These are phyloP conservation scores for Arabidopsis lyrata DNA, from an alignment of 441 rosid genomes.

Conservation along the genomic window DNA sequence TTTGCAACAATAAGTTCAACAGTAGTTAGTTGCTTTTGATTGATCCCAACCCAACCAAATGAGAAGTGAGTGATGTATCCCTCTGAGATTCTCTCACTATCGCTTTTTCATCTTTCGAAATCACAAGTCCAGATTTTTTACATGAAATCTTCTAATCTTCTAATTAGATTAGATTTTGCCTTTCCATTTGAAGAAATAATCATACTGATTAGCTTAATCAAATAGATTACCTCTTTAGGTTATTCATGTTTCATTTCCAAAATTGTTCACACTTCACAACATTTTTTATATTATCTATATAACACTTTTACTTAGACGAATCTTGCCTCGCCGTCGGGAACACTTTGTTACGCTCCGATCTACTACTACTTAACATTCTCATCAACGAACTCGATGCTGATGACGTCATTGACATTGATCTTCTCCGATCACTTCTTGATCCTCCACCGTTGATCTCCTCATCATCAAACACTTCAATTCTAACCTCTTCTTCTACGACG, in stretches of 20 bases:
- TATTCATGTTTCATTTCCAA: slow-evolving; percentile 39
- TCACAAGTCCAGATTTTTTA: slow-evolving; percentile 10
- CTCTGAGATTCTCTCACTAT: slow-evolving; percentile 35
- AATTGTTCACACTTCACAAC: slow-evolving; percentile 24
- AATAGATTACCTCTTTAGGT: slow-evolving; percentile 25
- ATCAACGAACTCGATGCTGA: slow-evolving; percentile 55
- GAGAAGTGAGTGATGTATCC: slow-evolving; percentile 35
- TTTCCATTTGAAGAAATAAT: slow-evolving; percentile 1
- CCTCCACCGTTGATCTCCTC: slow-evolving; percentile 40
- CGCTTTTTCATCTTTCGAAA: slow-evolving; percentile 2
- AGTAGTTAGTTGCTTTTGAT: slow-evolving; percentile 33
- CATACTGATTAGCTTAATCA: slow-evolving; percentile 27
- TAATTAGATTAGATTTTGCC: no score
- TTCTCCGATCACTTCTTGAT: slow-evolving; percentile 33
- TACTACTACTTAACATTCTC: slow-evolving; percentile 71
- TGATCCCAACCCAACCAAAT: slow-evolving; percentile 6
- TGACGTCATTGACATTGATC: slow-evolving; percentile 47
- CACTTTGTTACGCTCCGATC: slow-evolving; percentile 60
- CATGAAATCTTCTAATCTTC: not conserved
- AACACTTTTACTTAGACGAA: slow-evolving; percentile 16
- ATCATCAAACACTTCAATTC: slow-evolving; percentile 35
- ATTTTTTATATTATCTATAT: not conserved
- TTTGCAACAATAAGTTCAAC: slow-evolving; percentile 32
- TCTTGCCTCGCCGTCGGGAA: slow-evolving; percentile 49
- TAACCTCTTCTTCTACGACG: slow-evolving; percentile 33